phyloP scores from a whole-genome alignment of 164 flowering plant species.

The Stephania cephalantha region DNA sequence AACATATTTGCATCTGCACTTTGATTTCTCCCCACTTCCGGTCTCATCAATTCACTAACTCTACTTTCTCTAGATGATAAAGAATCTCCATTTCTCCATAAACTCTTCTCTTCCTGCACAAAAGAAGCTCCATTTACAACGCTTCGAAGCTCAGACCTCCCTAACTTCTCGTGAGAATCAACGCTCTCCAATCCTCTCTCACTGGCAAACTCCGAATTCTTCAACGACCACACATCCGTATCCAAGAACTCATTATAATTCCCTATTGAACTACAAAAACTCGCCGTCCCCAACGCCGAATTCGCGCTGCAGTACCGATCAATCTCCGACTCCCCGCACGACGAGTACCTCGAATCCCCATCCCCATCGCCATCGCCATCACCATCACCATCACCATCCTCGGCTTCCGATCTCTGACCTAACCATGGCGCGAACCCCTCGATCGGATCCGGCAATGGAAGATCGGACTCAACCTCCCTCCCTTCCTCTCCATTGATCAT shows the following conservation, averaged over 20 bases:
- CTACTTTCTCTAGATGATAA: not conserved
- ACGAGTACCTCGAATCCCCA: constrained; percentile 43
- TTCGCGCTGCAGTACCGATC: constrained; percentile 86
- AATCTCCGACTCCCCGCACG: constrained; percentile 74
- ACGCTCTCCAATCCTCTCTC: constrained; percentile 32
- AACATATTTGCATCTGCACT: not conserved
- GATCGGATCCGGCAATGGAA: constrained; percentile 30
- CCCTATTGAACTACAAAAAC: constrained; percentile 50
- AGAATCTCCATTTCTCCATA: constrained; percentile 5
- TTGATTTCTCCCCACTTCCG: constrained; percentile 3
- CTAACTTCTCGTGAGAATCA: constrained; percentile 24
- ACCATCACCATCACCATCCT: constrained; percentile 26
- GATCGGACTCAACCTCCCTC: constrained; percentile 19
- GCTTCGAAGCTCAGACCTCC: constrained; percentile 10
- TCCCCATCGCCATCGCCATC: constrained; percentile 28
- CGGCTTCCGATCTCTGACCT: constrained; percentile 26
- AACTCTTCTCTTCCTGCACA: constrained; percentile 1
- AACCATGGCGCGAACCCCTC: constrained; percentile 18
- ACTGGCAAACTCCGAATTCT: constrained; percentile 34
- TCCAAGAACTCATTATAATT: constrained; percentile 43
- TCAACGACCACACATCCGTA: constrained; percentile 51
- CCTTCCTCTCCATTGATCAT: constrained; percentile 49
- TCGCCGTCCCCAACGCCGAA: constrained; percentile 71
- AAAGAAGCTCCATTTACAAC: constrained; percentile 5
- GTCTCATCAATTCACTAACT: not conserved